Evolutionary conservation across 768 basidiomycete species (phyloP), one percentile per base, ranked within the genome.

Genomic region (Gloeophyllum trabeum): DNA sequence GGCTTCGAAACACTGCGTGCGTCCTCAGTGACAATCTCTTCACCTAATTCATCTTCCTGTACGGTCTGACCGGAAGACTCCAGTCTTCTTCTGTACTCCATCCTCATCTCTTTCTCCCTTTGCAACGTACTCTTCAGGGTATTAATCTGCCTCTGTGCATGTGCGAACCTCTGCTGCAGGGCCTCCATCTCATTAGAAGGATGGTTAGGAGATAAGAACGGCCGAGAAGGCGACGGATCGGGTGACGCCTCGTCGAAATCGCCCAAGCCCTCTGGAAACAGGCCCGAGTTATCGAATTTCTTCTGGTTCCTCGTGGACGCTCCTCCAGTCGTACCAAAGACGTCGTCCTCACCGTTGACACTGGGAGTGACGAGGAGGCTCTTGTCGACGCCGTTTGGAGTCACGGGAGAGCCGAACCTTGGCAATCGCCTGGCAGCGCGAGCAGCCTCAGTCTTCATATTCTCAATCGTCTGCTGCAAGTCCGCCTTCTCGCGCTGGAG

Each of bases 401-500:
- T 89, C 25, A 81, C 61, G 3, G 87, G 85, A 3, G 80, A 81
- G 4, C 81, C 81, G 49, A 77, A 83, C 37, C 72, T 70, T 26
- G 78, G 76, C 16, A 82, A 60, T 37, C 75, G 65, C 26, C 78
- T 65, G 6, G 67, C 71, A n/a, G 75, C 75, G 42, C 81, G 76
- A 6, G 73, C 71, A 38, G 77, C 64, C 36, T 93, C 87, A 0
- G 71, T 70, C 61, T 85, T 88, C 54, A 88, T 58, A 3, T 70
- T 65, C 51, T 96, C 91, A 20, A 97, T 64, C 3, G 76, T 66
- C 46, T 80, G 75, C 56, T 93, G 86, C 30, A 99, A 67, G 51
- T 99, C 94, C 21, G 79, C 81, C 66, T 93, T 94, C 59, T 99
- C 96, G 47, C 94, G 75, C 51, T 83, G 79, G 20, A 97, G 70